Base-by-base conservation (phyloP, 75 land plant genomes). In the Sequoia sempervirens region DNA sequence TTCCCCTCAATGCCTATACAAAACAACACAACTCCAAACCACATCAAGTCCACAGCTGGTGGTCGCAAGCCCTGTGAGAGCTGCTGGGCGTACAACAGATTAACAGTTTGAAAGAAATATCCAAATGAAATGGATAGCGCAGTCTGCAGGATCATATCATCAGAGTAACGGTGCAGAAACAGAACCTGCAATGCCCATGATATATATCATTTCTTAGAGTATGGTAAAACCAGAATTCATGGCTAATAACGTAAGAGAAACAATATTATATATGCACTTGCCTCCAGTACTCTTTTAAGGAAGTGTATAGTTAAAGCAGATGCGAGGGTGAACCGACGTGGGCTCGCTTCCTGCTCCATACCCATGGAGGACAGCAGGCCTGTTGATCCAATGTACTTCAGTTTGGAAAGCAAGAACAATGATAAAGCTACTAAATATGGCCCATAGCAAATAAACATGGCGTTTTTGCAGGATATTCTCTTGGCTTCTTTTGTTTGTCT, bases 261-360 rank as follows among this genome's bases (percentile, higher is more conserved):
- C n/a, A 75, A 18, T 46, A 46, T 46, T 46, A 6, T 8, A 46
- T 34, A 5, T 54, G 1, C 8, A 1, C 66, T 83, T 84, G 89
- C 94, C 95, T 94, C 95, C 43, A 92, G 56, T 30, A 84, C 86
- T 75, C 95, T 89, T 84, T 94, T 92, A 81, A 87, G 61, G 89
- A 92, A 94, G 82, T 94, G 95, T 36, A 91, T 4, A 40, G 83
- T 34, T 14, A 94, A 74, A 23, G 92, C 92, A 6, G 88, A 69
- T 8, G 73, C 23, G 2, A 94, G 56, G 43, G 87, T 20, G 3
- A 83, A 56, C 40, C 37, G 8, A 54, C 85, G 85, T 5, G 54
- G 56, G 34, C 61, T 32, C 32, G 81, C 58, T 32, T 0, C 78
- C 28, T 80, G 43, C 58, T 74, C 54, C 53, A 78, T 26, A 1